phyloP scores from a whole-genome alignment of 768 basidiomycete genomes.

The Pulveroboletus ravenelii region DNA sequence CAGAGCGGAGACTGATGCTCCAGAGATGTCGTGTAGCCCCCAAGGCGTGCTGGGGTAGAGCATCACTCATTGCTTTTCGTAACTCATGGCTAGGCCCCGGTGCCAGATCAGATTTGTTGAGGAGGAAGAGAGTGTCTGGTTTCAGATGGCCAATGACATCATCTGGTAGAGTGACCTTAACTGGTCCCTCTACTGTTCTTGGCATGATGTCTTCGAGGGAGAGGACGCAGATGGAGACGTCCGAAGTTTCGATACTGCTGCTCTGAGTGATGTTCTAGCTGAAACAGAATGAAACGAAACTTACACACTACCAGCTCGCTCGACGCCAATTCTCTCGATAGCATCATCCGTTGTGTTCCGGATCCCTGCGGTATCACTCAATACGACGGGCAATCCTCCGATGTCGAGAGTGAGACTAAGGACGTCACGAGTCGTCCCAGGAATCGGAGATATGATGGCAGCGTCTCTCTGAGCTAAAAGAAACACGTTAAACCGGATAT shows the following conservation, averaged over 20 bases:
- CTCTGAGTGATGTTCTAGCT: not conserved
- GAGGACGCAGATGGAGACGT: conserved; percentile 77
- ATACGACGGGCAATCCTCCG: conserved; percentile 75
- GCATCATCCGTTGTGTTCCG: conserved; percentile 56
- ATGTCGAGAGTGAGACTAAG: conserved; percentile 83
- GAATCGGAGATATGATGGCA: conserved; percentile 82
- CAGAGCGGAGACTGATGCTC: conserved; percentile 58
- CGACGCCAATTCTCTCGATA: conserved; percentile 79
- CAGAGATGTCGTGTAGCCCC: conserved; percentile 35
- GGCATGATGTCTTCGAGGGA: conserved; percentile 51
- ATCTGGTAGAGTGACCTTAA: conserved; percentile 37
- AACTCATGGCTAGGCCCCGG: conserved; percentile 8
- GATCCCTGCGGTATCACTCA: conserved; percentile 85
- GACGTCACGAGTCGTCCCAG: conserved; percentile 88
- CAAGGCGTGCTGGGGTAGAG: conserved; percentile 4
- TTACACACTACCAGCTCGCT: conserved; percentile 65
- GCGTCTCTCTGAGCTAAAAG: conserved; percentile 77
- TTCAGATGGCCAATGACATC: conserved; percentile 47
- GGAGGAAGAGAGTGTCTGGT: conserved; percentile 57
- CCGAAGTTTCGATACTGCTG: conserved; percentile 57
- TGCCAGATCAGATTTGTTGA: conserved; percentile 75
- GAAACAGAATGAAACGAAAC: conserved; percentile 26
- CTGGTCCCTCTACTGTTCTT: not conserved
- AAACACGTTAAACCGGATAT: not conserved
- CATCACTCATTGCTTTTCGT: conserved; percentile 16